Percentiles rank a stretch among this genome's conserved stretches.
phyloP scores from a whole-genome alignment of 129 eudicot species.

The Flaveria bidentis region DNA sequence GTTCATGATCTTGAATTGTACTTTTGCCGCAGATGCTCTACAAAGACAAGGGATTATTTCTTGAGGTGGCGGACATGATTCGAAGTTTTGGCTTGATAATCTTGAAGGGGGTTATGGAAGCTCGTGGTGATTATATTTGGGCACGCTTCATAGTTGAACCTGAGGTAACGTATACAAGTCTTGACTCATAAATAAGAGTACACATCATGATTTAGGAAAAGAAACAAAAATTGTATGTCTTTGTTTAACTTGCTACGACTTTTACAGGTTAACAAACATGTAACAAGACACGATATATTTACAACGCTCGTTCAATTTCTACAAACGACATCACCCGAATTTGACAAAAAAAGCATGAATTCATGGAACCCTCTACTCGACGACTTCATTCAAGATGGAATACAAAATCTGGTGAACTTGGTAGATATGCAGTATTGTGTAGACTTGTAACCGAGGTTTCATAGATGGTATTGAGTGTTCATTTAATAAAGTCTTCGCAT shows the following conservation, averaged over 20 bases:
- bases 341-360: slow-evolving; percentile 20
- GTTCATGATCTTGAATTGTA: neutral
- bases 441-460: slow-evolving; percentile 40
- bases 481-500: slow-evolving; percentile 12
- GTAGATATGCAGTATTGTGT: slow-evolving; percentile 44
- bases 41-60: slow-evolving; percentile 79
- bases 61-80: slow-evolving; percentile 75
- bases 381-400: slow-evolving; percentile 36
- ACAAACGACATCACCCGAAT: slow-evolving; percentile 29
- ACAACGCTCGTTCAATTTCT: slow-evolving; percentile 68
- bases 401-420: slow-evolving; percentile 49
- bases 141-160: slow-evolving; percentile 76
- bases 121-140: slow-evolving; percentile 59
- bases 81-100: slow-evolving; percentile 76
- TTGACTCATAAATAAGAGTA: neutral
- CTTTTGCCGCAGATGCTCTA: slow-evolving; percentile 60
- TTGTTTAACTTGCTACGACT: neutral
- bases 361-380: slow-evolving; percentile 34
- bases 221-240: neutral
- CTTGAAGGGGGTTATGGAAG: slow-evolving; percentile 87
- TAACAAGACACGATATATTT: slow-evolving; percentile 71
- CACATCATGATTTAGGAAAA: neutral
- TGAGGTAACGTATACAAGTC: slow-evolving; percentile 43
- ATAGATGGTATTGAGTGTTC: slow-evolving; percentile 27
- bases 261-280: slow-evolving; percentile 54